These are phyloP conservation scores for Cladosporium sp. DNA, from an alignment of 2,329 filamentous ascomycete genomes.

Conservation along the genomic window DNA sequence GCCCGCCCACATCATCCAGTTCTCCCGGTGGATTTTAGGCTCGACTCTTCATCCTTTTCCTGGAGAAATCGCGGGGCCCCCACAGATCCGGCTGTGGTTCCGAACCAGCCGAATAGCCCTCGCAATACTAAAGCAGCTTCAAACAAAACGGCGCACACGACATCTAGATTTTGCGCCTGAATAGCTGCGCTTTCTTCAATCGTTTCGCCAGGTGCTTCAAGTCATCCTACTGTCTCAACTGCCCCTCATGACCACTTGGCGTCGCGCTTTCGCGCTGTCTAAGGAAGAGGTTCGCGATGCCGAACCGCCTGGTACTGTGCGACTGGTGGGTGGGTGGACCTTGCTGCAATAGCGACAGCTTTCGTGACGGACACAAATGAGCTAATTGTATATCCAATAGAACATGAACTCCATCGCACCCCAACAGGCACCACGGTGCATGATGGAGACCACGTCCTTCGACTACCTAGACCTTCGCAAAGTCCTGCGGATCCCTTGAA, in stretches of 20 bases:
- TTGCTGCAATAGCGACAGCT: no score
- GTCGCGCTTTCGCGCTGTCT: constrained; percentile 34
- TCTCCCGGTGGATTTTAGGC: no score
- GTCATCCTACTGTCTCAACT: not conserved
- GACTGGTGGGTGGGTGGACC: constrained; percentile 34
- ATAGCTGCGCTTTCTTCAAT: not conserved
- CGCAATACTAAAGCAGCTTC: constrained; percentile 1
- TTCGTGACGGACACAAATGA: no score
- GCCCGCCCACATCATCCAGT: no score
- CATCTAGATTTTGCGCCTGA: not conserved
- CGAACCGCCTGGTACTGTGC: constrained; percentile 37
- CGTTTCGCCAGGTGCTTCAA: not conserved
- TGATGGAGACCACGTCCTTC: constrained; percentile 34
- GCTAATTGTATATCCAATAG: no score
- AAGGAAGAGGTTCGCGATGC: constrained; percentile 36
- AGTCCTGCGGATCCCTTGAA: constrained; percentile 40
- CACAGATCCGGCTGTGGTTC: not conserved
- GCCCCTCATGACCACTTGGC: constrained; percentile 31
- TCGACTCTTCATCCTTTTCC: no score
- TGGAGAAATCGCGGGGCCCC: no score
- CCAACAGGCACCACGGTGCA: constrained; percentile 14
- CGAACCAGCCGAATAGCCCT: not conserved
- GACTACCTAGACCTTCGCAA: constrained; percentile 34
- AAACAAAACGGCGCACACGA: not conserved
- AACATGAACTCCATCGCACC: constrained; percentile 29